Evolutionary conservation across 192 early-diverging fungal species (phyloP).

Genomic region (Irineochytrium annulatum): DNA sequence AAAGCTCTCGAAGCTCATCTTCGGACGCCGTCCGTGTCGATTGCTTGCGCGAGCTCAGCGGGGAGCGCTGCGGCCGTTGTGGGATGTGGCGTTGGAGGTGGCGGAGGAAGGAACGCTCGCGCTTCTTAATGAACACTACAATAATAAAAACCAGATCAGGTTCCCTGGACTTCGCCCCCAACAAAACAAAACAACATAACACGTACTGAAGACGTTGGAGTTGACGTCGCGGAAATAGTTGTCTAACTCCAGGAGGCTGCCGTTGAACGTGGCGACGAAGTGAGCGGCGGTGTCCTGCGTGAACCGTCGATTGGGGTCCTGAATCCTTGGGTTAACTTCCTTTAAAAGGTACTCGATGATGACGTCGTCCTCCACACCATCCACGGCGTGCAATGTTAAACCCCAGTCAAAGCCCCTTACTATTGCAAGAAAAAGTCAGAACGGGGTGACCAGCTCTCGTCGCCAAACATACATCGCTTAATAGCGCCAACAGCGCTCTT

Average conservation of each 20-base stretch:
- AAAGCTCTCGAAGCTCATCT: slow-evolving; percentile 25
- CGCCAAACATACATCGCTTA: slow-evolving; percentile 16
- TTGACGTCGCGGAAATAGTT: slow-evolving; percentile 20
- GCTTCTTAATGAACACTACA: slow-evolving; percentile 18
- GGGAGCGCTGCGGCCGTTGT: background rate
- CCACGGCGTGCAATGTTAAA: slow-evolving; percentile 22
- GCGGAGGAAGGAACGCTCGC: slow-evolving; percentile 20
- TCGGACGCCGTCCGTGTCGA: slow-evolving; percentile 9
- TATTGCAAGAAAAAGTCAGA: no score
- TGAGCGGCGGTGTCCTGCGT: slow-evolving; percentile 26
- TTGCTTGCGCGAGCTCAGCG: background rate
- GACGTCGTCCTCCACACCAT: slow-evolving; percentile 29
- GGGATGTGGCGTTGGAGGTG: slow-evolving; percentile 15
- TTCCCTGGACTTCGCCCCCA: background rate
- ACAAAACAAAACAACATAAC: background rate
- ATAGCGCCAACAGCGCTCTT: slow-evolving; percentile 25
- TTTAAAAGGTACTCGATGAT: slow-evolving; percentile 32
- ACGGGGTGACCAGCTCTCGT: no score
- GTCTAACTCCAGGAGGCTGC: slow-evolving; percentile 29
- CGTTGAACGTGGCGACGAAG: slow-evolving; percentile 35
- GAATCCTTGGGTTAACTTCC: slow-evolving; percentile 26
- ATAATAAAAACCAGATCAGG: background rate
- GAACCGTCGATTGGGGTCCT: slow-evolving; percentile 22
- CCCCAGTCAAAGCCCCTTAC: slow-evolving; percentile 31
- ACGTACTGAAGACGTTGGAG: background rate